phyloP scores from a whole-genome alignment of 2,329 filamentous ascomycete species.

The Elsinoe fawcettii region DNA sequence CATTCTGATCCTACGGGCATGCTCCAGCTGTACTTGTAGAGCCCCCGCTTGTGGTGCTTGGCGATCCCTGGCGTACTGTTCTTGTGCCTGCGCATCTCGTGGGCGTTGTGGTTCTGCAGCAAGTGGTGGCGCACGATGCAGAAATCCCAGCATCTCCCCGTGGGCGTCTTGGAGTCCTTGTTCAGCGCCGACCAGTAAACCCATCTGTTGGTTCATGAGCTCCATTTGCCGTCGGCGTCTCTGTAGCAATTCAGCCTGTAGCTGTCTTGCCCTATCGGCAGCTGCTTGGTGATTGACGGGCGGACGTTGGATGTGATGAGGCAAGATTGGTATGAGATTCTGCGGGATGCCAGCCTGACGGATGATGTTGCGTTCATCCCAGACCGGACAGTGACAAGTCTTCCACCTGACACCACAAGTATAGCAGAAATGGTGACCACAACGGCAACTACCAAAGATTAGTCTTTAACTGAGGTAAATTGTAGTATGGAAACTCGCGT shows the following conservation, averaged over 20 bases:
- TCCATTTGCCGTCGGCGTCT: not conserved
- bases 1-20: too few relatives aligned
- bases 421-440: constrained; percentile 28
- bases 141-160: too few relatives aligned
- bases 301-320: not conserved
- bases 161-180: not conserved
- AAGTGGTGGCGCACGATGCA: too few relatives aligned
- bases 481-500: constrained; percentile 35
- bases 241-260: not conserved
- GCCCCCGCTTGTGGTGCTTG: too few relatives aligned
- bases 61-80: too few relatives aligned
- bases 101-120: too few relatives aligned
- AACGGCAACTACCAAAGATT: constrained; percentile 21
- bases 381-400: constrained; percentile 23
- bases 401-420: constrained; percentile 24
- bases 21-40: too few relatives aligned
- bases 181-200: not conserved
- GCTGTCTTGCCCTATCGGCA: not conserved
- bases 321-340: too few relatives aligned
- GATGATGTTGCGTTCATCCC: constrained; percentile 19
- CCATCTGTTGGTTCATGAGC: not conserved
- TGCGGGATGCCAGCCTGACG: not conserved
- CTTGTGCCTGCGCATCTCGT: too few relatives aligned
- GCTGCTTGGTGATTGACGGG: not conserved
- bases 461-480: not conserved